Base-by-base conservation (phyloP, 2,329 filamentous ascomycete species). In the Raffaelea albimanens region DNA sequence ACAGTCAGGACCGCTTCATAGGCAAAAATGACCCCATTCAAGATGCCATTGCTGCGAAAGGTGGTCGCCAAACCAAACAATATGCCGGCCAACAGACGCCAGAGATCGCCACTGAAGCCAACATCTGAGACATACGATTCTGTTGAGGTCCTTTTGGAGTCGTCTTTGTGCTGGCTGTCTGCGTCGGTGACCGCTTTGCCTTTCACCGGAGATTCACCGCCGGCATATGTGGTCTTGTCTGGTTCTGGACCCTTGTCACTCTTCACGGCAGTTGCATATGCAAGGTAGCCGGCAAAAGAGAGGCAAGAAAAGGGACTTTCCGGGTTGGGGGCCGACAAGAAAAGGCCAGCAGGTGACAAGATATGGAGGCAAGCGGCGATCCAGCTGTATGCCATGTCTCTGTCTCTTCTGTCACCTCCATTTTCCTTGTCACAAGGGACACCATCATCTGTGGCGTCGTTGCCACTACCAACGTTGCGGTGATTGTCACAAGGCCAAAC, bases 271-370 rank as follows among this genome's bases (percentile, higher is more conserved):
- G 46, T 70, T 1, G 77, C 76, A 61, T 91, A 93, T 43, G 84
- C 62, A 25, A 85, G 72, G 57, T 81, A 82, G 1, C 88, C 93
- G 1, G 73, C 56, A 57, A 96, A 87, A 38, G 85, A 85, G 31
- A 95, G 69, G 20, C 86, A 70, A 0, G 91, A 82, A 63, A 89
- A 96, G 0, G 83, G 63, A 53, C 85, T 80, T 67, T 98, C 93
- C 10, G 80, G 76, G 63, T 93, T 95, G 0, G 91, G 88, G 0
- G 90, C 84, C 0, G 85, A 90, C 18, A 98, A 76, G 61, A 98
- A 97, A 2, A 96, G 66, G 1, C 91, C 91, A 0, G 86, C 93
- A 0, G 93, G 91, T 0, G 87, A 93, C 43, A 97, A 60, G 47
- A 95, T 75, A 62, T 97, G 88, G 43, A 97, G 69, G 16, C 76